Evolutionary conservation across 2,329 filamentous ascomycete genomes (phyloP), one percentile per base, ranked within the genome.

Genomic region (Calonectria leucothoes): DNA sequence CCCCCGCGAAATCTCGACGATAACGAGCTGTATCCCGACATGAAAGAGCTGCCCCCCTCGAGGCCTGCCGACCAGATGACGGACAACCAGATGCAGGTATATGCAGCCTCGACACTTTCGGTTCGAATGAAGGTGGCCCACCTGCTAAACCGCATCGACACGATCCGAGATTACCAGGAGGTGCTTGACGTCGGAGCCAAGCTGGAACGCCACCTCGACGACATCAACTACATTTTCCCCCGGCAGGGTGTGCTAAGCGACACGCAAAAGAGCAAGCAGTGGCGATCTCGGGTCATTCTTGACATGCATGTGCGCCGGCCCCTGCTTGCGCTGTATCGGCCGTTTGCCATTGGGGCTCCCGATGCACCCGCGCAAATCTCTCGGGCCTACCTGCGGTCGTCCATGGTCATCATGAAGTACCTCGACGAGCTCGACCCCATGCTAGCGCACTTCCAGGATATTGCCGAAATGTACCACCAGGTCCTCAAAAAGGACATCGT

Each of bases 1-100:
- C 87, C 89, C 2, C 89, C 89, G 6, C 85, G 87, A 48, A 91
- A 91, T 75, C 80, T 91, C 25, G 86, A 91, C 76, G 89, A 91
- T 71, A 80, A 78, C 20, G 89, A 90, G 57, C 80, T 91, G 8
- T 85, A 82, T 66, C 84, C 85, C 1, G 86, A 86, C 4, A 89
- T 89, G 84, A 82, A 83, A 17, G 85, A 88, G 64, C 83, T 91
- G 11, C 89, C 89, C 23, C 84, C 83, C 0, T 82, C 87, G 11
- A 87, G 86, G 70, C 87, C 89, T 1, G 86, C 90, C 42, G 89
- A 91, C 65, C 85, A 89, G 73, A 81, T 85, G 51, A 90, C 89
- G 14, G 87, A 89, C 76, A 88, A 86, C 35, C 89, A 90, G 74
- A 85, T 90, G 72, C 89, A 91, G 74, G 87, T 87, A 3, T 90